Evolutionary conservation across 2,329 filamentous ascomycete species (phyloP).

Genomic region (Hirsutella rhossiliensis): DNA sequence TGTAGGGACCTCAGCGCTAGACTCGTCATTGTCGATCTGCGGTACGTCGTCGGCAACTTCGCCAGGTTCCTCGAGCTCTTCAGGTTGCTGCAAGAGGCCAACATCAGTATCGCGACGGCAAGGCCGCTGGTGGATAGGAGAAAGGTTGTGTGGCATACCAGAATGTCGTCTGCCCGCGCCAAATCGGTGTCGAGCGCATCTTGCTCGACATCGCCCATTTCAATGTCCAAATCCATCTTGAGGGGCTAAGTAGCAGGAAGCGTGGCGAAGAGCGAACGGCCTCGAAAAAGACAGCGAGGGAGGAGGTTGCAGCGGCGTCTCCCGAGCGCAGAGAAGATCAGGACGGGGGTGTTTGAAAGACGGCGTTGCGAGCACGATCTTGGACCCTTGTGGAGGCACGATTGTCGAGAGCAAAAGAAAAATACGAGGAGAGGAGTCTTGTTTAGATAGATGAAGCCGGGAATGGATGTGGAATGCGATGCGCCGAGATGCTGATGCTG

Average conservation of each 20-base stretch:
- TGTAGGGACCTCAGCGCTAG: constrained; percentile 20
- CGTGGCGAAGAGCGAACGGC: not conserved
- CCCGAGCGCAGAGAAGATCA: too few species aligned
- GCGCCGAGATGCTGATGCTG: too few species aligned
- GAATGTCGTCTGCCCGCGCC: constrained; percentile 22
- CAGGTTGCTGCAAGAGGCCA: constrained; percentile 16
- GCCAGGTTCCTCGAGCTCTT: constrained; percentile 24
- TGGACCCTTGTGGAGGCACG: too few species aligned
- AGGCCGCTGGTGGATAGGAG: too few species aligned
- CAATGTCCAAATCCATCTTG: constrained; percentile 57
- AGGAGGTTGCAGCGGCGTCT: too few species aligned
- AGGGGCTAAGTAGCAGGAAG: not conserved
- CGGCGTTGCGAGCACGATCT: too few species aligned
- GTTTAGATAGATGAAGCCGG: too few species aligned
- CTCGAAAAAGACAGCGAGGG: too few species aligned
- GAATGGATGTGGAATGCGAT: too few species aligned
- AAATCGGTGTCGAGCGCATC: constrained; percentile 14
- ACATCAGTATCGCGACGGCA: not conserved
- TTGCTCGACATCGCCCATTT: constrained; percentile 50
- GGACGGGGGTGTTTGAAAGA: too few species aligned
- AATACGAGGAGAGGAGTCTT: too few species aligned
- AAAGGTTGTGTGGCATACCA: constrained; percentile 12
- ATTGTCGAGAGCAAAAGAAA: too few species aligned
- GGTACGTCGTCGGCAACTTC: constrained; percentile 24
- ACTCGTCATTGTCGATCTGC: constrained; percentile 9